Evolutionary conservation across 345 rosid genomes (phyloP), one percentile per base, ranked within the genome.

Genomic region (Hypericum androsaemum): DNA sequence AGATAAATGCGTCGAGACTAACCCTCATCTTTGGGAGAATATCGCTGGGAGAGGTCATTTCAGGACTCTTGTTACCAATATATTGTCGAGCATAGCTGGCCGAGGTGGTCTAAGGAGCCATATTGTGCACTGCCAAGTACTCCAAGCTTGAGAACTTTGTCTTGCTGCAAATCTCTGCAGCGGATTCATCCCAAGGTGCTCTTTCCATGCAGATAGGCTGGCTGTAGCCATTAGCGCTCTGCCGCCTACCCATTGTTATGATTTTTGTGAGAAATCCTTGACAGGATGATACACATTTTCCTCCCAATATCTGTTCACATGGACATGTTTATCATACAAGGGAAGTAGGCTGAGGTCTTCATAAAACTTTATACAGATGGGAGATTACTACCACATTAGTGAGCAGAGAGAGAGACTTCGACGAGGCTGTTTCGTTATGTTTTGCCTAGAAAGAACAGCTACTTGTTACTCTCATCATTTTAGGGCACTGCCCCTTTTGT

Each of bases 61-160:
- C 36, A 77, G 81, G 74, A 77, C 80, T 44, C 80, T 89, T 37
- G 79, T 89, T 10, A 78, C 87, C 42, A 90, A 86, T 58, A 47
- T 90, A 57, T 79, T 77, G 98, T 90, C 95, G 3, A 90, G 92
- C 65, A 73, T 90, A 12, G 92, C 98, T n/a, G 98, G 98, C 22
- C 77, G 98, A 69, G 84, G 87, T 50, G 75, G 86, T 37, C 61
- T 81, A 62, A 90, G 71, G 68, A 82, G 87, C 69, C 96, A 90
- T 58, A 87, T 90, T 17, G 83, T 87, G 62, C 98, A 90, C 60
- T 87, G 96, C 52, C 98, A 87, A 69, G 92, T 90, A 58, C 96
- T 90, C 70, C 95, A 84, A 82, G 95, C 84, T 45, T 90, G 83
- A 84, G 66, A 60, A 47, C 32, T 53, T 47, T 37, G 45, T 53